Conservation (phyloP, 129 eudicot species). For the Lactuca saligna region DNA sequence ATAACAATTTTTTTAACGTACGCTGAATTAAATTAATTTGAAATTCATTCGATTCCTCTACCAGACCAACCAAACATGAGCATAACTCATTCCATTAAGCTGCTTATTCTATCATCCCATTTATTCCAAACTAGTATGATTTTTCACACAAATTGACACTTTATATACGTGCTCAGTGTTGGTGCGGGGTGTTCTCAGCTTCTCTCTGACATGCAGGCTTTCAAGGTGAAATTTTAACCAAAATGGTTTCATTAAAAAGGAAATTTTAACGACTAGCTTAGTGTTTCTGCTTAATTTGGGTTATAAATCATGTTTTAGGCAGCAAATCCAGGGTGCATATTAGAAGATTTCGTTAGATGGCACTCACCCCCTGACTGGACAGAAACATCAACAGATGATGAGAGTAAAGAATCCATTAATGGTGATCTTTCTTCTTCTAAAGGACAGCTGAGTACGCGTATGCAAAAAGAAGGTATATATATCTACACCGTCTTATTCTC, state of each 20-base stretch:
- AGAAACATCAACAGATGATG: constrained; percentile 47
- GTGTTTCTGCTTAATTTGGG: neutral
- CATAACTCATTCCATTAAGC: too few relatives aligned
- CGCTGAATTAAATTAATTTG: too few relatives aligned
- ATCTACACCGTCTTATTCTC: neutral
- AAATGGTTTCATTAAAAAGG: neutral
- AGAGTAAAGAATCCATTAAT: constrained; percentile 33
- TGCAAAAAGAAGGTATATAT: constrained; percentile 87
- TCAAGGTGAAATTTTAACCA: constrained; percentile 54
- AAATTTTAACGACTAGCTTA: neutral
- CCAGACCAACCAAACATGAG: neutral
- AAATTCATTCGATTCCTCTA: too few relatives aligned
- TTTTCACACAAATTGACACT: constrained; percentile 17
- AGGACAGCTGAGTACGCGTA: constrained; percentile 87
- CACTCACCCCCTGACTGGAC: constrained; percentile 99
- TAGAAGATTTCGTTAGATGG: constrained; percentile 99
- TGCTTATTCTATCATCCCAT: neutral
- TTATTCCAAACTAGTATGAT: neutral
- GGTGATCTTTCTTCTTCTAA: constrained; percentile 44
- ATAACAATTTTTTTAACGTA: too few relatives aligned
- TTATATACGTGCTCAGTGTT: constrained; percentile 51
- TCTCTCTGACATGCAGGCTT: constrained; percentile 99
- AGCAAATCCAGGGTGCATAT: constrained; percentile 96
- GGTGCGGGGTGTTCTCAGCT: constrained; percentile 99
- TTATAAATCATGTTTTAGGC: constrained; percentile 52